These are phyloP conservation scores for Naganishia cerealis DNA, from an alignment of 1,284 basidiomycete genomes.

Conservation along the genomic window DNA sequence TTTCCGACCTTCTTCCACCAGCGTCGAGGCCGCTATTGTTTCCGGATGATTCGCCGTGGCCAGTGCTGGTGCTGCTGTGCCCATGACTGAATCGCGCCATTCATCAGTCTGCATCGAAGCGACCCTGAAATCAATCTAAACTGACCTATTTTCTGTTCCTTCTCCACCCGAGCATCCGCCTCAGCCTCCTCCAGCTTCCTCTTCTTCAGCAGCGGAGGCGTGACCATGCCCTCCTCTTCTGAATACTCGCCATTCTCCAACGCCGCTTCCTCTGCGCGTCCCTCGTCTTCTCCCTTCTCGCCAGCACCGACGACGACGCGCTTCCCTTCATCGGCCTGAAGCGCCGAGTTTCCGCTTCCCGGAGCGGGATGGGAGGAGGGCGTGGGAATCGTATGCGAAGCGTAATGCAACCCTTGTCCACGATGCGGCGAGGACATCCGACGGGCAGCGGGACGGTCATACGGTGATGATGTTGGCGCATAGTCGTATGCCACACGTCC, in stretches of 20 bases:
- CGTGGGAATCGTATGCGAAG: background rate
- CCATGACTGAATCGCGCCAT: background rate
- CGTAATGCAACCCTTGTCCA: background rate
- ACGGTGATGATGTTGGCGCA: background rate
- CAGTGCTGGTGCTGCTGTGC: background rate
- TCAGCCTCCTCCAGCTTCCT: slow-evolving; percentile 18
- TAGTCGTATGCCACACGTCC: background rate
- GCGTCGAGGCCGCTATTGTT: background rate
- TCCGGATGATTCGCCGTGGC: background rate
- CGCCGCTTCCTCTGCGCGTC: background rate
- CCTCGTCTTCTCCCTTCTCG: background rate
- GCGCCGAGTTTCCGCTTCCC: no score
- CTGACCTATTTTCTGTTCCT: background rate
- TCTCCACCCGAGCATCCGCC: background rate
- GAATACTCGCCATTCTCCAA: slow-evolving; percentile 15
- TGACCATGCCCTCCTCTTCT: slow-evolving; percentile 25
- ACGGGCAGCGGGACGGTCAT: background rate
- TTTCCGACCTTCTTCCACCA: slow-evolving; percentile 8
- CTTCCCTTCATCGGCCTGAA: background rate
- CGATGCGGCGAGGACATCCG: background rate
- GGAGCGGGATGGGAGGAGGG: no score
- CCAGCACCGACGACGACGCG: background rate
- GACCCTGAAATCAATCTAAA: background rate
- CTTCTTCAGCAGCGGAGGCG: slow-evolving; percentile 14
- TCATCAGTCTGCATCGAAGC: background rate